These are phyloP conservation scores for Lentinula lateritia DNA, from an alignment of 768 basidiomycete genomes.

Conservation along the genomic window DNA sequence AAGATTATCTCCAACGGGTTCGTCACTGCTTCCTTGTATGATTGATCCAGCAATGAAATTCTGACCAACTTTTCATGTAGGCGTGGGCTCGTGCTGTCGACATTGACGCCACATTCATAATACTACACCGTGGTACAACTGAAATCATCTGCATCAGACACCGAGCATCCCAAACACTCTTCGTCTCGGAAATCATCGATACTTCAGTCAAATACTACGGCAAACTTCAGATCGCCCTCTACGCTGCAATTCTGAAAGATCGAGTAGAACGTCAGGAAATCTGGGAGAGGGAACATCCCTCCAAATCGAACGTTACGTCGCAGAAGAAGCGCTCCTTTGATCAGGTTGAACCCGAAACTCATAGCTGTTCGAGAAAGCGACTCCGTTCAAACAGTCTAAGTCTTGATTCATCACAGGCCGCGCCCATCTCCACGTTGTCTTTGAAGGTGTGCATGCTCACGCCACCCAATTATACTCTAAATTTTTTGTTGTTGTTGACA, in stretches of 20 bases:
- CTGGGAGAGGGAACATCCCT: not conserved
- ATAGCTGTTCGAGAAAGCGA: not conserved
- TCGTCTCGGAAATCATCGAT: constrained; percentile 4
- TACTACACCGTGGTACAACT: not conserved
- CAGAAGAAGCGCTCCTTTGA: not conserved
- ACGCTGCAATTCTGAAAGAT: not conserved
- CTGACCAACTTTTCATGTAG: not conserved
- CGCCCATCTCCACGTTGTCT: not conserved
- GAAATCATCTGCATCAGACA: not conserved
- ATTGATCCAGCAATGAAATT: not conserved
- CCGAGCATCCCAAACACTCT: constrained; percentile 1
- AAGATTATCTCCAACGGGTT: not conserved
- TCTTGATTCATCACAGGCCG: not conserved
- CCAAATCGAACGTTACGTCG: not conserved
- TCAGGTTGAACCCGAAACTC: not conserved
- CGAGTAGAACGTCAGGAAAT: not conserved
- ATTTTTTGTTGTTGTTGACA: not conserved
- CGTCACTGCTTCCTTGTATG: not conserved
- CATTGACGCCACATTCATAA: constrained; percentile 1
- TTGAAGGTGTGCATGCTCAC: not conserved
- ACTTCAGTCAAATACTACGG: not conserved
- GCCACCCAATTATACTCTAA: not conserved
- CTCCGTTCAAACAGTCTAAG: not conserved
- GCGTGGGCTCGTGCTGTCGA: constrained; percentile 4
- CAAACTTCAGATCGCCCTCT: not conserved